phyloP scores from a whole-genome alignment of 163 green algal species.

The Chlamydomonas reinhardtii region DNA sequence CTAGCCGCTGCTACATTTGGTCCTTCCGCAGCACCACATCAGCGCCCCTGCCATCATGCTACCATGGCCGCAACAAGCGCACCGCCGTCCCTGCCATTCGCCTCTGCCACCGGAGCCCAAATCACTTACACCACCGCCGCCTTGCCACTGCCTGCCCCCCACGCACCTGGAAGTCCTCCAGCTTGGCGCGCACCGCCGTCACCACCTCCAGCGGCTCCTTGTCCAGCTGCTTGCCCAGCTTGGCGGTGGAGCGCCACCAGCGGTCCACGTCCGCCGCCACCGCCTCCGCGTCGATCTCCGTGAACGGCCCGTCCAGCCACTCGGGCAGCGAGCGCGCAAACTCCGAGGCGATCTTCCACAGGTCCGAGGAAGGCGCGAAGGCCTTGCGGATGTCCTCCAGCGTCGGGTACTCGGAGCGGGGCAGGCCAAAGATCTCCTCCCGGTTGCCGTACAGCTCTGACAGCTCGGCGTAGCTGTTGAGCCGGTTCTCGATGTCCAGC shows the following conservation, averaged over 20 bases:
- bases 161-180: conserved; percentile 73
- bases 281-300: conserved; percentile 79
- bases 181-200: conserved; percentile 57
- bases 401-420: conserved; percentile 71
- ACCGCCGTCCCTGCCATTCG: too few species aligned
- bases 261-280: conserved; percentile 64
- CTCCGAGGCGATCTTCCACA: conserved; percentile 56
- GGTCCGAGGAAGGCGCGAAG: conserved; percentile 53
- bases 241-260: conserved; percentile 66
- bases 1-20: too few species aligned
- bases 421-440: conserved; percentile 78
- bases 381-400: conserved; percentile 56
- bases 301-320: conserved; percentile 87
- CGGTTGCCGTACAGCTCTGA: conserved; percentile 72
- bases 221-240: conserved; percentile 70
- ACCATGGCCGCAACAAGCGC: too few species aligned
- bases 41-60: too few species aligned
- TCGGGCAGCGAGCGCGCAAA: conserved; percentile 66
- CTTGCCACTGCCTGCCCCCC: too few species aligned
- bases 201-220: conserved; percentile 65
- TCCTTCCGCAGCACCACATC: too few species aligned
- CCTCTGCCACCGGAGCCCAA: too few species aligned
- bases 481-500: conserved; percentile 73
- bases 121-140: too few species aligned
- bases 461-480: conserved; percentile 56